Conservation (phyloP, 768 basidiomycete genomes). For the Kwoniella shandongensis region DNA sequence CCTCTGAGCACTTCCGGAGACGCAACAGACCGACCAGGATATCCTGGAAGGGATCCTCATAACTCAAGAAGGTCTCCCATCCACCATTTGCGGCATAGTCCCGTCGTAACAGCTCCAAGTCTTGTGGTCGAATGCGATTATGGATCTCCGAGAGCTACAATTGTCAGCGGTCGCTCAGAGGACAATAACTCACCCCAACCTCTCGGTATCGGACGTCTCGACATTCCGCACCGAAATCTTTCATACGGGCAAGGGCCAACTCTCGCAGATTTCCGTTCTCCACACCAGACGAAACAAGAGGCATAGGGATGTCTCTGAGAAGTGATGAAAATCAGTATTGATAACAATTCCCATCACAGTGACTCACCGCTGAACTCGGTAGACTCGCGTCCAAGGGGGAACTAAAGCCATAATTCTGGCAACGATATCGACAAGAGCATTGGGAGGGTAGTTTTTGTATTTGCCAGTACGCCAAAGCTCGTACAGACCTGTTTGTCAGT, state of each 20-base stretch:
- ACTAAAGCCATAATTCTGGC: constrained; percentile 93
- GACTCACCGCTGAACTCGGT: constrained; percentile 85
- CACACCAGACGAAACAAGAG: constrained; percentile 92
- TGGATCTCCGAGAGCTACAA: constrained; percentile 96
- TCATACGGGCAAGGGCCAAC: constrained; percentile 94
- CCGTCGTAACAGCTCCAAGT: constrained; percentile 88
- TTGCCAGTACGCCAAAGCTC: constrained; percentile 95
- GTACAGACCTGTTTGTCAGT: constrained; percentile 57
- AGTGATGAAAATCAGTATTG: constrained; percentile 5
- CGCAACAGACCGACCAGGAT: constrained; percentile 92
- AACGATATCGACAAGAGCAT: constrained; percentile 94
- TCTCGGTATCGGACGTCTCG: constrained; percentile 96
- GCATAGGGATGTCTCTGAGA: constrained; percentile 97
- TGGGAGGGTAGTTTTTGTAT: constrained; percentile 99
- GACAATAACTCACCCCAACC: constrained; percentile 73
- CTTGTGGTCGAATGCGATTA: constrained; percentile 92
- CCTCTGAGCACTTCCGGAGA: constrained; percentile 90
- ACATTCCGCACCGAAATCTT: constrained; percentile 97
- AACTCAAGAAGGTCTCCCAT: constrained; percentile 99
- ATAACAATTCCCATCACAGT: neutral
- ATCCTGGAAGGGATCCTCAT: constrained; percentile 95
- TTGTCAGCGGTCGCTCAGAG: constrained; percentile 7
- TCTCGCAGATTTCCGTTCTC: constrained; percentile 98
- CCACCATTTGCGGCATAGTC: constrained; percentile 97
- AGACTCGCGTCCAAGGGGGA: constrained; percentile 97